Conservation (phyloP, 2,329 filamentous ascomycete genomes). For the Botrytis fabae region DNA sequence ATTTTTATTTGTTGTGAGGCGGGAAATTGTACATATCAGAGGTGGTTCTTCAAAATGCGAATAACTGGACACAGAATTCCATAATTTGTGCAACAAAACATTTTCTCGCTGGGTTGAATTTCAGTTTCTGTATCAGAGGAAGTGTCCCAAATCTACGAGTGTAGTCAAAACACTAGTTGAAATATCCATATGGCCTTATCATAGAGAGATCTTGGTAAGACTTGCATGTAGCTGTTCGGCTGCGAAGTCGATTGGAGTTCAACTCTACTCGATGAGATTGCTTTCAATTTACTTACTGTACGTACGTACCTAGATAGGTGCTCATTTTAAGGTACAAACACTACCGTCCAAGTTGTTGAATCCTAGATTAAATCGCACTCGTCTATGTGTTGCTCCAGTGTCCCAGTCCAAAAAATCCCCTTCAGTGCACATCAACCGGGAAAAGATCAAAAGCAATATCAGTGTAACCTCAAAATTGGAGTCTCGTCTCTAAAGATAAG, state of each 20-base stretch:
- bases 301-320: neutral
- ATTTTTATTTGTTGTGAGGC: slow-evolving; percentile 15
- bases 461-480: neutral
- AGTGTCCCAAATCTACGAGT: neutral
- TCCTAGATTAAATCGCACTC: neutral
- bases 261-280: neutral
- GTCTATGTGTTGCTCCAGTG: neutral
- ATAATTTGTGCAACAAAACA: neutral
- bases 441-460: neutral
- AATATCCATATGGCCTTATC: neutral
- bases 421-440: neutral
- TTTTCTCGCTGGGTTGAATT: neutral
- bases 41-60: slow-evolving; percentile 14
- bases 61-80: slow-evolving; percentile 3
- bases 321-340: neutral
- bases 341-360: neutral
- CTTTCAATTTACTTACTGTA: neutral
- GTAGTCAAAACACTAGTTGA: neutral
- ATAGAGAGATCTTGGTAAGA: neutral
- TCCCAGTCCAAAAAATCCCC: neutral
- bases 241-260: neutral
- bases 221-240: neutral
- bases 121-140: neutral
- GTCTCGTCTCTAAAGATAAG: neutral
- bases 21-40: slow-evolving; percentile 23